Conservation (phyloP, 202 grass and related monocot species). For the Zoysia matrella region DNA sequence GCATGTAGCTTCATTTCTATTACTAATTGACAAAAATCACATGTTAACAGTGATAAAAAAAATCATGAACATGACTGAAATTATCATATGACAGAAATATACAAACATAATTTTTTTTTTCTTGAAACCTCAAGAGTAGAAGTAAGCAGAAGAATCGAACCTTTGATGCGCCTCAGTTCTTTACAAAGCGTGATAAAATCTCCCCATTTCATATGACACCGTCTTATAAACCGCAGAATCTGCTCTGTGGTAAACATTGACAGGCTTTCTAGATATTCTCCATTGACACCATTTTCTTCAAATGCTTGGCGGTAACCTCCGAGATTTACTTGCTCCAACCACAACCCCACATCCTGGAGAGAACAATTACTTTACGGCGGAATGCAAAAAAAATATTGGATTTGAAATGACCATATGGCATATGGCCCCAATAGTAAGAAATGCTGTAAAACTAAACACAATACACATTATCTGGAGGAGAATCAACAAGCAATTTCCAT, state of each 20-base stretch:
- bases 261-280: conserved; percentile 82
- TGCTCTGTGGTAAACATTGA: conserved; percentile 59
- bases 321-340: conserved; percentile 91
- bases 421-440: conserved; percentile 8
- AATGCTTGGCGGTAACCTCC: conserved; percentile 71
- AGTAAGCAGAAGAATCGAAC: conserved; percentile 47
- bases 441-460: background rate
- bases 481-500: conserved; percentile 1
- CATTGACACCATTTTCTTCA: conserved; percentile 90
- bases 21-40: conserved; percentile 16
- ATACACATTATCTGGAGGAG: background rate
- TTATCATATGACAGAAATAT: background rate
- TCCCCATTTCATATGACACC: conserved; percentile 93
- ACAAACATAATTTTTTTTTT: background rate
- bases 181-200: conserved; percentile 94
- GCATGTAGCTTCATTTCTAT: background rate
- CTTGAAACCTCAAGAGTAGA: background rate
- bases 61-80: background rate
- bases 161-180: conserved; percentile 86
- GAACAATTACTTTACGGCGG: background rate
- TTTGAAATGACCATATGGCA: background rate
- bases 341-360: conserved; percentile 87
- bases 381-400: background rate
- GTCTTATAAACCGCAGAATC: too few relatives aligned
- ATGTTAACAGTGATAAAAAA: background rate